These are phyloP conservation scores for Pharnaceum exiguum DNA, from an alignment of 148 eudicot genomes.

Conservation along the genomic window DNA sequence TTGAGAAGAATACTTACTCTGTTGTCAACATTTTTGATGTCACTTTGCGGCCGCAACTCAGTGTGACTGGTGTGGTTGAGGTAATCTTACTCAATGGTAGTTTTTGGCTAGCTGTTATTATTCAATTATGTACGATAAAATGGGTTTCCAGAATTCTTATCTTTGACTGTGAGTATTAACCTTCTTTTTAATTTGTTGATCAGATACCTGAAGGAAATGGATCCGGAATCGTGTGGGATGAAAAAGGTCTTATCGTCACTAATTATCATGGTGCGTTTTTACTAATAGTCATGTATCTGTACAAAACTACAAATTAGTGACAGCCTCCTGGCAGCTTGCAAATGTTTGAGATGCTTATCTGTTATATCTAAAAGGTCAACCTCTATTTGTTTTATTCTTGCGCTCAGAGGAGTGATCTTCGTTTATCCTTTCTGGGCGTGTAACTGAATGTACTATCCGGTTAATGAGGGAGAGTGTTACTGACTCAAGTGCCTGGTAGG, in stretches of 20 bases:
- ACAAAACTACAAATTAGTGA: neutral
- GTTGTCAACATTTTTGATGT: conserved; percentile 99
- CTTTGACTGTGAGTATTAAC: too few species aligned
- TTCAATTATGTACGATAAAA: too few species aligned
- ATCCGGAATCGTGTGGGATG: conserved; percentile 94
- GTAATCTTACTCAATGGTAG: too few species aligned
- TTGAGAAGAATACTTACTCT: conserved; percentile 92
- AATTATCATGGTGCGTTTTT: conserved; percentile 84
- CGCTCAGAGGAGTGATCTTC: too few species aligned
- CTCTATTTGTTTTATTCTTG: too few species aligned
- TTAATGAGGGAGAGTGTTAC: too few species aligned
- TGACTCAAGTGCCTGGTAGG: too few species aligned
- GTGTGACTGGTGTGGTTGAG: conserved; percentile 85
- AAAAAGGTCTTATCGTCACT: conserved; percentile 85
- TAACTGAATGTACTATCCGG: too few species aligned
- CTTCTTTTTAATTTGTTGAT: too few species aligned
- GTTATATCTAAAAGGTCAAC: too few species aligned
- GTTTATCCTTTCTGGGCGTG: too few species aligned
- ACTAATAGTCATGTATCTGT: neutral
- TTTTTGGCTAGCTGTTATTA: neutral
- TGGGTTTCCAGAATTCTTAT: too few species aligned
- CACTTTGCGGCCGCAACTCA: conserved; percentile 91
- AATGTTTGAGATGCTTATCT: neutral
- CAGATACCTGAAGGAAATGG: conserved; percentile 99
- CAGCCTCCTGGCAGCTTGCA: neutral